Conservation (phyloP, 202 grass and related monocot genomes). For the Setaria viridis region DNA sequence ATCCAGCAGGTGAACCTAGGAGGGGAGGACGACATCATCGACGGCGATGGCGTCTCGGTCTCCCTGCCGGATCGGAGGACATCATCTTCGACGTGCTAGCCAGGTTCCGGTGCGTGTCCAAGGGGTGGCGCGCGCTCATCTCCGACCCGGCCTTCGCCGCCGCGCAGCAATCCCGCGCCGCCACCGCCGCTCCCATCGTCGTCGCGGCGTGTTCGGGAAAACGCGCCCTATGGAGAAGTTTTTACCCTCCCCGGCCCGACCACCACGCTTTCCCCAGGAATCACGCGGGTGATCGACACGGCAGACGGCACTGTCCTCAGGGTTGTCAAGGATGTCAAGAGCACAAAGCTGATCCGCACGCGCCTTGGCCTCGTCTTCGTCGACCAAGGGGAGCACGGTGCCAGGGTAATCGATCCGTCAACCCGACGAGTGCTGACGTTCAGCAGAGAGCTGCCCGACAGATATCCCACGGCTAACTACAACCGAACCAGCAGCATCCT, state of each 20-base stretch:
- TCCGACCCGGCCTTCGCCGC: neutral
- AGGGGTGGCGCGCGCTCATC: neutral
- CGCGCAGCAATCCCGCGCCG: neutral
- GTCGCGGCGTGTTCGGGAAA: neutral
- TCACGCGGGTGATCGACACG: conserved; percentile 1
- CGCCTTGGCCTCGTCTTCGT: conserved; percentile 1
- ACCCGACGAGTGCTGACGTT: neutral
- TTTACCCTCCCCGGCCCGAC: neutral
- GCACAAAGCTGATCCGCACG: neutral
- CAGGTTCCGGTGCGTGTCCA: neutral
- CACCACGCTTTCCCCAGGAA: no score
- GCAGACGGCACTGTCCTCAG: neutral
- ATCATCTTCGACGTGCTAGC: conserved; percentile 20
- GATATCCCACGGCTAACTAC: neutral
- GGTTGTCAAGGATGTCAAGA: neutral
- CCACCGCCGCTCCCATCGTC: neutral
- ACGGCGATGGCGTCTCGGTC: neutral
- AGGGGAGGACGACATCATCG: neutral
- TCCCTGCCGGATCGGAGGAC: neutral
- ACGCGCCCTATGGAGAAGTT: neutral
- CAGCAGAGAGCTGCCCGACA: no score
- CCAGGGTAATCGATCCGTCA: neutral
- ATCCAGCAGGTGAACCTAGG: neutral
- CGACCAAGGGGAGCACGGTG: neutral
- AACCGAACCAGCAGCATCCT: neutral